Base-by-base conservation (phyloP, 345 rosid species). In the Mallotus nudiflorus region DNA sequence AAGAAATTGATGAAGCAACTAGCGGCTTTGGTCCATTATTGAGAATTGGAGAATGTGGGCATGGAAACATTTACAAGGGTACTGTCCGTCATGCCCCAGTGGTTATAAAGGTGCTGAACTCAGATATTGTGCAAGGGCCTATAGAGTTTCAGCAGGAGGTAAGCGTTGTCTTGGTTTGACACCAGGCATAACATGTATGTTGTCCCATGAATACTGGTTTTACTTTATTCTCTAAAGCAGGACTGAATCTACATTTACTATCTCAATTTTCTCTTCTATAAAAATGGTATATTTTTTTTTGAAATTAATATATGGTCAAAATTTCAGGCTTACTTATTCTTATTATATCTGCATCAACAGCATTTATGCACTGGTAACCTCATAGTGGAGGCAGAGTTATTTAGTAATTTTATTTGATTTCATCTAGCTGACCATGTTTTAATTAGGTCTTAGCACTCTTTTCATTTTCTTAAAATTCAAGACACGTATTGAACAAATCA, bases 1-100 rank as follows among this genome's bases (percentile, higher is more conserved):
- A 85, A 49, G 98, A 93, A 79, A 83, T 89, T 60, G 62, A 82
- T 76, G 87, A 83, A 69, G 98, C 97, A 56, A 87, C 97, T 55
- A 44, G 33, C 48, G 82, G 78, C 55, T 91, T 91, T 74, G 89
- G 91, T 73, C 85, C 85, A 25, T 80, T 87, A 48, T 71, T 78
- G 75, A 91, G 86, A 84, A 89, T 93, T 68, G 98, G 94, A 25
- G 94, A 89, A 87, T 96, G 96, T 14, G 91, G 94, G 48, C 89
- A 86, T 79, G 98, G 96, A 39, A 89, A 83, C 83, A 86, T 89
- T 72, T 91, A 87, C 66, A 81, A 77, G 71, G 93, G 90, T 53
- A 10, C 55, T 15, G 85, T 93, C 69, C 82, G 83, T 49, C 91
- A 87, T 62, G 85, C 84, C 5, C 78, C 72, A 45, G 97, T 88